Conservation (phyloP, 2,329 filamentous ascomycete species). For the Didymella lethalis region DNA sequence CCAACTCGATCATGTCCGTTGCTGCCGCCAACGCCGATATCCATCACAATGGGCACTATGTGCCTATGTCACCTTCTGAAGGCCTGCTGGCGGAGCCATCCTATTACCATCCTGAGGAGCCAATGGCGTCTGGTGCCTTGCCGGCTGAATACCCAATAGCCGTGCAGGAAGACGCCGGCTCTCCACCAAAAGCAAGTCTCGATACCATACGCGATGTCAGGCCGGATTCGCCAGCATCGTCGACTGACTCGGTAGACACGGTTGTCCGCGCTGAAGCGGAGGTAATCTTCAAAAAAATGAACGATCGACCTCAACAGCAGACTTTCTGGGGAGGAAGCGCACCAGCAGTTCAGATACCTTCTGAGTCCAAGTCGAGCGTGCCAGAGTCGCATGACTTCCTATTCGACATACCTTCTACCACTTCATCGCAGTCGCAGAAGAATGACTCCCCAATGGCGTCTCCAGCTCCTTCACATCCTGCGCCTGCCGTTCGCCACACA, state of each 20-base stretch:
- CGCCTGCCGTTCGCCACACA: slow-evolving; percentile 1
- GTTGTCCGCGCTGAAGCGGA: slow-evolving; percentile 39
- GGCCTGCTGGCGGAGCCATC: slow-evolving; percentile 37
- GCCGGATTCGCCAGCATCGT: slow-evolving; percentile 34
- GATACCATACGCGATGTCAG: slow-evolving; percentile 23
- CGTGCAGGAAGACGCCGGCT: slow-evolving; percentile 9
- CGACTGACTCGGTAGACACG: slow-evolving; percentile 32
- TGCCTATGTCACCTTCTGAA: slow-evolving; percentile 31
- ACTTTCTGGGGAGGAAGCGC: slow-evolving; percentile 28
- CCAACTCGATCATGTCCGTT: slow-evolving; percentile 42
- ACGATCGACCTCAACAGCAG: slow-evolving; percentile 30
- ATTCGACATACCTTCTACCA: slow-evolving; percentile 27
- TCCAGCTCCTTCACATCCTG: background rate
- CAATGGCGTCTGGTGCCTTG: slow-evolving; percentile 26
- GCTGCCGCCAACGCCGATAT: slow-evolving; percentile 19
- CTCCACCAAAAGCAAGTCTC: slow-evolving; percentile 16
- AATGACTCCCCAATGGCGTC: slow-evolving; percentile 23
- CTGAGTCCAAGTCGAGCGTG: slow-evolving; percentile 24
- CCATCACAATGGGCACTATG: slow-evolving; percentile 16
- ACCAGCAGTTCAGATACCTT: slow-evolving; percentile 22
- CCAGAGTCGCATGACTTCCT: slow-evolving; percentile 43
- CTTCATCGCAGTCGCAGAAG: slow-evolving; percentile 10
- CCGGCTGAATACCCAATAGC: slow-evolving; percentile 13
- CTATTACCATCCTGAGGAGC: slow-evolving; percentile 39
- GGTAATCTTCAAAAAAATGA: slow-evolving; percentile 39